These are phyloP conservation scores for Vanilla planifolia DNA, from an alignment of 106 monocot species.

Conservation along the genomic window DNA sequence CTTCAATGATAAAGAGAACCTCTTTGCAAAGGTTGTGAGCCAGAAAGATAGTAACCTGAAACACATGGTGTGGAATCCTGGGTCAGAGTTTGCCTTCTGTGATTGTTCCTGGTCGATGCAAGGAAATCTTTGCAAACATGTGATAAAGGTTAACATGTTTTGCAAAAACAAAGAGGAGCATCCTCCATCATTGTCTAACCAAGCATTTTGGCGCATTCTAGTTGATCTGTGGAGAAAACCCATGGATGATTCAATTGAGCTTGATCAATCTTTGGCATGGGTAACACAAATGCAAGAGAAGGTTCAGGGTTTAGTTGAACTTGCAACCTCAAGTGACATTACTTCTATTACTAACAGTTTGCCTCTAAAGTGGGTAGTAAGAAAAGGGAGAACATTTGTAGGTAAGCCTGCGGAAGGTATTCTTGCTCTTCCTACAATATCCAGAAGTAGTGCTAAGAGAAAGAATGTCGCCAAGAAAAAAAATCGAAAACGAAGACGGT, in stretches of 20 bases:
- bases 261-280: slow-evolving; percentile 83
- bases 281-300: slow-evolving; percentile 47
- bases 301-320: slow-evolving; percentile 48
- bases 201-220: slow-evolving; percentile 52
- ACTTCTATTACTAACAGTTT: slow-evolving; percentile 39
- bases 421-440: slow-evolving; percentile 16
- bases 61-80: slow-evolving; percentile 72
- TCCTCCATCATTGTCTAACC: slow-evolving; percentile 41
- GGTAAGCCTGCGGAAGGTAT: slow-evolving; percentile 34
- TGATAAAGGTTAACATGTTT: slow-evolving; percentile 78
- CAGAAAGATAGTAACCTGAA: slow-evolving; percentile 34
- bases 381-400: slow-evolving; percentile 55
- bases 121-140: slow-evolving; percentile 94
- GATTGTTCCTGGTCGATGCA: slow-evolving; percentile 88
- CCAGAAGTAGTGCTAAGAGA: slow-evolving; percentile 10
- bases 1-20: slow-evolving; percentile 42
- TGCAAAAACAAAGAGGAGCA: slow-evolving; percentile 30
- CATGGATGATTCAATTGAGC: slow-evolving; percentile 65
- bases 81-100: slow-evolving; percentile 85
- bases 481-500: slow-evolving; percentile 45
- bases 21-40: slow-evolving; percentile 66
- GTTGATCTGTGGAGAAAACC: slow-evolving; percentile 56
- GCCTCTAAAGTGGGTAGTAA: slow-evolving; percentile 61
- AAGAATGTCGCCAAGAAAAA: slow-evolving; percentile 33
- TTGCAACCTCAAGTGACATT: slow-evolving; percentile 47